These are phyloP conservation scores for Boletus subcaerulescens DNA, from an alignment of 768 basidiomycete species.

Conservation along the genomic window DNA sequence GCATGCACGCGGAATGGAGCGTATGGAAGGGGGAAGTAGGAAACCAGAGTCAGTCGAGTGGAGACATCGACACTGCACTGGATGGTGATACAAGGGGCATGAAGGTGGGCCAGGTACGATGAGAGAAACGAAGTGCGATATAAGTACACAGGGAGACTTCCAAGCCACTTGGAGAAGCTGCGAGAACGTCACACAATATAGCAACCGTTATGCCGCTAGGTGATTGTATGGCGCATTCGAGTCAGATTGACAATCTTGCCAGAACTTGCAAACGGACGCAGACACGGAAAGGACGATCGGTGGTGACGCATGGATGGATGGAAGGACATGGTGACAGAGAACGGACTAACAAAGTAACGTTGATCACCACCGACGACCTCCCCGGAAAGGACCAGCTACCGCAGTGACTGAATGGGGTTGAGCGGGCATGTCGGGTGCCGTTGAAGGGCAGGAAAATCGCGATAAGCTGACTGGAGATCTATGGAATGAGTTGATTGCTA, in stretches of 20 bases:
- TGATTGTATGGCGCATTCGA: conserved; percentile 2
- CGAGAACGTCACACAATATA: conserved; percentile 10
- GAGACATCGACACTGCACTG: conserved; percentile 3
- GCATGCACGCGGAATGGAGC: conserved; percentile 19
- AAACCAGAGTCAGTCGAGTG: conserved; percentile 14
- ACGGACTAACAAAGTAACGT: conserved; percentile 6
- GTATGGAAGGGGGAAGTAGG: conserved; percentile 16
- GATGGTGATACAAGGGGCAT: conserved; percentile 14
- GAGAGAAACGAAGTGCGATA: conserved; percentile 5
- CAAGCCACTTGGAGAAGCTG: conserved; percentile 3
- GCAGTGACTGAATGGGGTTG: not conserved
- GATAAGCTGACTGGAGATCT: not conserved
- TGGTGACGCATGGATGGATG: conserved; percentile 3
- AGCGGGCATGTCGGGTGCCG: not conserved
- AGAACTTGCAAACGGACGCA: not conserved
- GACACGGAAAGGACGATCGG: conserved; percentile 6
- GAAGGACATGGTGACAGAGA: conserved; percentile 15
- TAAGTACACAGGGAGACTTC: not conserved
- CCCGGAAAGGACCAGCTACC: not conserved
- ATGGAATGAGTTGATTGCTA: conserved; percentile 7
- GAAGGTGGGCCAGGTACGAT: conserved; percentile 1
- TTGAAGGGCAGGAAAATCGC: not conserved
- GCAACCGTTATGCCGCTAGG: conserved; percentile 5
- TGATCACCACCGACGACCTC: conserved; percentile 7
- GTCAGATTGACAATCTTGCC: conserved; percentile 17